A percentile compares a stretch with the other conserved stretches of the same genome.
These are phyloP conservation scores for Wickerhamiella spandovensis DNA, from an alignment of 805 yeast species.

Conservation along the genomic window DNA sequence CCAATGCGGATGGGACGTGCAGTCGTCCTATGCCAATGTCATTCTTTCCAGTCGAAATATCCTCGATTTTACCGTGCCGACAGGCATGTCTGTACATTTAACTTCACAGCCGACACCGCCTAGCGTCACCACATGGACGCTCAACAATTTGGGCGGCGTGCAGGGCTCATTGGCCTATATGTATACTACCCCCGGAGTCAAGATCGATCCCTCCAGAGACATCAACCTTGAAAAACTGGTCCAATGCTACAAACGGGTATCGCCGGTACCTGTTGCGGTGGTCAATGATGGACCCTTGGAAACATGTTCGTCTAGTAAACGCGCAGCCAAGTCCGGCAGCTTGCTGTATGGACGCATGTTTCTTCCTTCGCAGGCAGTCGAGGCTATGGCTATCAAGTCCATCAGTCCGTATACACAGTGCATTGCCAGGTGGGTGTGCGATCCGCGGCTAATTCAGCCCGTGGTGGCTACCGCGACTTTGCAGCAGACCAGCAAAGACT, in stretches of 20 bases:
- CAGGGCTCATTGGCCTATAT: conserved; percentile 77
- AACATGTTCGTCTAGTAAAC: background rate
- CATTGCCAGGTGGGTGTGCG: conserved; percentile 62
- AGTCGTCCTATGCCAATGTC: conserved; percentile 62
- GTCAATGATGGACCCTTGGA: background rate
- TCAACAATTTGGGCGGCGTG: conserved; percentile 49
- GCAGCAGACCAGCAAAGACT: conserved; percentile 3
- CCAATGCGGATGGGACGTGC: conserved; percentile 65
- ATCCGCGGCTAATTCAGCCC: conserved; percentile 39
- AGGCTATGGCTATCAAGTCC: conserved; percentile 47
- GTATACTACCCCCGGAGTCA: conserved; percentile 50
- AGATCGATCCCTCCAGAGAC: conserved; percentile 27
- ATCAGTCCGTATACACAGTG: conserved; percentile 47
- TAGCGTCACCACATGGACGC: conserved; percentile 59
- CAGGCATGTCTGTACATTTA: conserved; percentile 48
- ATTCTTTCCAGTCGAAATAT: conserved; percentile 29
- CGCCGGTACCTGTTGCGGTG: background rate
- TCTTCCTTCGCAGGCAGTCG: conserved; percentile 74
- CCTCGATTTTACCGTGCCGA: conserved; percentile 62
- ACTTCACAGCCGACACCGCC: conserved; percentile 56
- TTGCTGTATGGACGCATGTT: conserved; percentile 76
- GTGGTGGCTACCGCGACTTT: conserved; percentile 28
- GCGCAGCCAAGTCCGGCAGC: background rate
- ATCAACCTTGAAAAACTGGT: conserved; percentile 14
- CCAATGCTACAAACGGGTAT: conserved; percentile 12